Conservation (phyloP, 2,329 filamentous ascomycete genomes). For the Fusarium camptoceras region DNA sequence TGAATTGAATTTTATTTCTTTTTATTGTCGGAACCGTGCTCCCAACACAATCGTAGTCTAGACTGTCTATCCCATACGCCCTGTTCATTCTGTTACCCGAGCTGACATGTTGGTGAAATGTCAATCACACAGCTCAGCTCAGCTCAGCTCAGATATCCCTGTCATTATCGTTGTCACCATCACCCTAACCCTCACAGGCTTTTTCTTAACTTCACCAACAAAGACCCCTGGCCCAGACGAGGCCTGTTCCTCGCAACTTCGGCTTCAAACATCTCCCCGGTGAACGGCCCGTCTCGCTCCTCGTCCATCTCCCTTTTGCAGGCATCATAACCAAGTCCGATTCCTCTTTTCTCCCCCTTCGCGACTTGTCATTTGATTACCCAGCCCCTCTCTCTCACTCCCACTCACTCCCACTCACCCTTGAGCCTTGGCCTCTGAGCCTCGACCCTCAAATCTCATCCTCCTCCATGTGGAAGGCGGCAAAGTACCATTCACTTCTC, state of each 20-base stretch:
- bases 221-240: slow-evolving; percentile 7
- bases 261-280: slow-evolving; percentile 21
- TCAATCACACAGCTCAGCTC: slow-evolving; percentile 9
- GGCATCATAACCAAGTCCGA: slow-evolving; percentile 18
- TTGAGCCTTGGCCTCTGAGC: slow-evolving; percentile 10
- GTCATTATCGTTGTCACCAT: slow-evolving; percentile 9
- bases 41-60: slow-evolving; percentile 2
- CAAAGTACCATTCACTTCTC: slow-evolving; percentile 6
- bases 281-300: slow-evolving; percentile 24
- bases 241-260: slow-evolving; percentile 18
- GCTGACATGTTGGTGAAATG: slow-evolving; percentile 13
- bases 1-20: neutral
- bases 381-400: slow-evolving; percentile 29
- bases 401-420: slow-evolving; percentile 3
- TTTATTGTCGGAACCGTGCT: neutral
- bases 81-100: slow-evolving; percentile 12
- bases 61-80: neutral
- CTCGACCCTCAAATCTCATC: slow-evolving; percentile 1
- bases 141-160: slow-evolving; percentile 18
- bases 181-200: neutral
- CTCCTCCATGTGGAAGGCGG: slow-evolving; percentile 4
- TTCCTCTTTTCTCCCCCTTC: slow-evolving; percentile 44
- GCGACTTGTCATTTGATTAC: slow-evolving; percentile 16
- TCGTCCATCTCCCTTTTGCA: slow-evolving; percentile 4
- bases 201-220: slow-evolving; percentile 8